Evolutionary conservation across 306 rosid species (phyloP), one percentile per base, ranked within the genome.

Genomic region (barrel medic (Medicago truncatula)): DNA sequence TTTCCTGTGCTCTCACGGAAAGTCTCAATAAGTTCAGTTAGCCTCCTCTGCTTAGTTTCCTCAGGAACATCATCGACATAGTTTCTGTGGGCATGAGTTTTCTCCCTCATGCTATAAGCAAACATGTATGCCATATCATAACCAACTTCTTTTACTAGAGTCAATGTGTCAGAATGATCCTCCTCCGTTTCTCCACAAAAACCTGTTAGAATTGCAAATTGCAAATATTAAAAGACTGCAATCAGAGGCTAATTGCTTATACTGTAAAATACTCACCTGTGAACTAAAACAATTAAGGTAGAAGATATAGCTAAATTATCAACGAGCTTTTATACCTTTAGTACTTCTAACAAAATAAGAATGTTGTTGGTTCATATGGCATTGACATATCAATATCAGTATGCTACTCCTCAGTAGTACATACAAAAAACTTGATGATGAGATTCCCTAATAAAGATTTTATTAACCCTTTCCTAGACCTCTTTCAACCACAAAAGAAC

Each of bases 21-120:
- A 62, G 85, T 76, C 76, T 90, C 93, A 0, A 95, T 95, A 43
- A 95, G 93, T 84, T 95, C 93, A 9, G 93, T 75, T 23, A 95
- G 89, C 81, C 99, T 91, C 88, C 97, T 92, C 90, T 89, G 99
- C 86, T 95, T 90, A 77, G 86, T 82, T 82, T 90, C 83, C 74
- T 95, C 97, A 1, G 96, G 96, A 83, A 95, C 93, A 71, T 95
- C 97, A 63, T 95, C 96, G 4, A 31, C 81, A 61, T 95, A 95
- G 70, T 89, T 95, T 80, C 99, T 86, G 84, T 92, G 92, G 74
- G 97, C 99, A 74, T 92, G 99, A 34, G 99, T 95, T 85, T 92
- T 95, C 80, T 92, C 99, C 82, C 97, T 95, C 99, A 92, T 95
- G 89, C 99, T 95, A 77, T 95, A 92, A 18, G 99, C 97, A 85